phyloP scores from a whole-genome alignment of 768 basidiomycete genomes.

The Tulasnella sp. region DNA sequence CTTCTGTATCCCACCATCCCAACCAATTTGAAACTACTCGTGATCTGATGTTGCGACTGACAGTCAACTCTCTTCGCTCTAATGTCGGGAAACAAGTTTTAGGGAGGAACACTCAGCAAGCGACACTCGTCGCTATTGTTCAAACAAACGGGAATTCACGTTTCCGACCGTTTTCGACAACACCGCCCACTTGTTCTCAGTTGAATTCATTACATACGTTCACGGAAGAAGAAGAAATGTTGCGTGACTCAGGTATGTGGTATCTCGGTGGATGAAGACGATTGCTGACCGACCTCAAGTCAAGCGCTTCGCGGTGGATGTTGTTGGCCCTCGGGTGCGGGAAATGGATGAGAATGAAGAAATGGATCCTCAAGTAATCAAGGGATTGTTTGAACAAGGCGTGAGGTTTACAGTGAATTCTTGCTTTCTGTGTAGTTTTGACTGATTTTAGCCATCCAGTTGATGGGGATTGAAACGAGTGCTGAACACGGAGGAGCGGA shows the following conservation, averaged over 20 bases:
- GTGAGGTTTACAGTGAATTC: slow-evolving; percentile 33
- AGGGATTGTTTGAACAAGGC: slow-evolving; percentile 88
- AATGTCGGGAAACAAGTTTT: no score
- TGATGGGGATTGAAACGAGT: slow-evolving; percentile 95
- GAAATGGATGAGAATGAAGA: slow-evolving; percentile 97
- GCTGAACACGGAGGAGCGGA: slow-evolving; percentile 76
- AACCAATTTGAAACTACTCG: no score
- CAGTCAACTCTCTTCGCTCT: no score
- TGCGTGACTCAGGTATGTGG: slow-evolving; percentile 71
- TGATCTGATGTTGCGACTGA: no score
- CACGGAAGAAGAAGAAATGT: slow-evolving; percentile 89
- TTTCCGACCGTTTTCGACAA: slow-evolving; percentile 12
- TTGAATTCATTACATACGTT: slow-evolving; percentile 56
- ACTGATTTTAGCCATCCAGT: slow-evolving; percentile 31
- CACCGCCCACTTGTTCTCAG: not conserved
- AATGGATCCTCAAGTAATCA: slow-evolving; percentile 82
- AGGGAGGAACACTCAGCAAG: no score
- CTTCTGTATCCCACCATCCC: no score
- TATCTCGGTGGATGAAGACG: no score
- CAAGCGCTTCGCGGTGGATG: slow-evolving; percentile 74
- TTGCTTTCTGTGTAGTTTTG: slow-evolving; percentile 3
- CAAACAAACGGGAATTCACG: no score
- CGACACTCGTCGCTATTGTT: no score
- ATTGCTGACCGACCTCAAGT: slow-evolving; percentile 35
- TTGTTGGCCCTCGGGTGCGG: slow-evolving; percentile 78